These are phyloP conservation scores for Pinus albicaulis DNA, from an alignment of 75 land plant genomes.

Conservation along the genomic window DNA sequence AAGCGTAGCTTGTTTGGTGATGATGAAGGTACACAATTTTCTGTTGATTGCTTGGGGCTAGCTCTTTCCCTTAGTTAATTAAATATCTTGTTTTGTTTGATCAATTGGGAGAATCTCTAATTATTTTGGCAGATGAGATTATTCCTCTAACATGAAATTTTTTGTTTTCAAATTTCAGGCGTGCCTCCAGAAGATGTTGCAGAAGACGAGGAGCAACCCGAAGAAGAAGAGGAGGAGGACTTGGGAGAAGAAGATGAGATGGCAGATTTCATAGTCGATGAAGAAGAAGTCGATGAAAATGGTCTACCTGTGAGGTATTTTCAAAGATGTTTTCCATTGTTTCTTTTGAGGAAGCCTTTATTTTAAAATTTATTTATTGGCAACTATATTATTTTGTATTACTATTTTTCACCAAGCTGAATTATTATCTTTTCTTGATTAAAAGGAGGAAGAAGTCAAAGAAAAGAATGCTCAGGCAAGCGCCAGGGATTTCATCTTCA, in stretches of 20 bases:
- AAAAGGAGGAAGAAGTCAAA: constrained; percentile 41
- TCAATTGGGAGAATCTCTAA: background rate
- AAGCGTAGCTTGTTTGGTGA: constrained; percentile 83
- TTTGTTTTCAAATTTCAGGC: constrained; percentile 29
- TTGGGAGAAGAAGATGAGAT: constrained; percentile 93
- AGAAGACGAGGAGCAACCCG: constrained; percentile 68
- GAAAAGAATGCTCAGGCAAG: constrained; percentile 49
- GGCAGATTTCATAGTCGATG: constrained; percentile 96
- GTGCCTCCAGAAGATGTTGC: constrained; percentile 73
- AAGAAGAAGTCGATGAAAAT: constrained; percentile 85
- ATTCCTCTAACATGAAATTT: background rate
- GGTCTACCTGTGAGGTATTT: constrained; percentile 72
- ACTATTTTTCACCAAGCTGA: background rate
- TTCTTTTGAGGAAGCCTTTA: background rate
- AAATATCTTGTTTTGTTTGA: background rate
- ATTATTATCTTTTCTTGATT: background rate
- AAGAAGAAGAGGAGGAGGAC: constrained; percentile 61
- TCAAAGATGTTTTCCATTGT: background rate
- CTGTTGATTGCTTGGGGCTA: background rate
- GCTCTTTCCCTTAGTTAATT: background rate
- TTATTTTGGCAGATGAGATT: background rate
- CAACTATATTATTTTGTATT: background rate
- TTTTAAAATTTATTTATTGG: constrained; percentile 1
- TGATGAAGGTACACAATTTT: constrained; percentile 62
- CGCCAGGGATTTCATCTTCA: constrained; percentile 72